phyloP scores from a whole-genome alignment of 352 stramenopile genomes.

The Globisporangium megalacanthum region DNA sequence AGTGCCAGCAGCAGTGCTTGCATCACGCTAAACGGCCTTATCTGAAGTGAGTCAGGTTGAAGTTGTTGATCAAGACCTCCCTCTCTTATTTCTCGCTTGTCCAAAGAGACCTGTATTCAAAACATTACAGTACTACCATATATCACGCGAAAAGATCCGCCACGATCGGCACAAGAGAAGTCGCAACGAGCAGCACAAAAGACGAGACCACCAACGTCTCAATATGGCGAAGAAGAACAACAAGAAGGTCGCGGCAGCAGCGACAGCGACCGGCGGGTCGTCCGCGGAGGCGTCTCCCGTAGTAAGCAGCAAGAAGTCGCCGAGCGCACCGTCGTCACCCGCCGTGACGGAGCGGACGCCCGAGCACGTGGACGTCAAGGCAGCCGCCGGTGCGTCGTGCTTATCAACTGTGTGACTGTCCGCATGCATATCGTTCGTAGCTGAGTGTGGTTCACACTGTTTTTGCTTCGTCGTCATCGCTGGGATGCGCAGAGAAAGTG shows the following conservation, averaged over 20 bases:
- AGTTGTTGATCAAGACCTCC: no score
- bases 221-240: constrained; percentile 68
- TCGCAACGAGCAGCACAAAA: not conserved
- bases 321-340: constrained; percentile 10
- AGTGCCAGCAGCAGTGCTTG: no score
- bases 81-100: no score
- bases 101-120: no score
- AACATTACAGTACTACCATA: no score
- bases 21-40: no score
- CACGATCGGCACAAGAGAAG: not conserved
- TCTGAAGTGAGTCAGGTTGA: no score
- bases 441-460: not conserved
- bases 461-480: not conserved
- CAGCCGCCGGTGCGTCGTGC: constrained; percentile 20
- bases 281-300: constrained; percentile 13
- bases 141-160: no score
- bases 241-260: constrained; percentile 18
- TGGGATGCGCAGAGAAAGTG: constrained; percentile 24
- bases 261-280: not conserved
- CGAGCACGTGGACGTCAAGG: constrained; percentile 26
- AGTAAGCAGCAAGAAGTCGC: constrained; percentile 5
- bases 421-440: not conserved
- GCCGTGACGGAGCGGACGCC: constrained; percentile 12
- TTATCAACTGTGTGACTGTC: not conserved
- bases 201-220: not conserved